Conservation (phyloP, 2,329 filamentous ascomycete genomes). For the Plenodomus tracheiphilus region DNA sequence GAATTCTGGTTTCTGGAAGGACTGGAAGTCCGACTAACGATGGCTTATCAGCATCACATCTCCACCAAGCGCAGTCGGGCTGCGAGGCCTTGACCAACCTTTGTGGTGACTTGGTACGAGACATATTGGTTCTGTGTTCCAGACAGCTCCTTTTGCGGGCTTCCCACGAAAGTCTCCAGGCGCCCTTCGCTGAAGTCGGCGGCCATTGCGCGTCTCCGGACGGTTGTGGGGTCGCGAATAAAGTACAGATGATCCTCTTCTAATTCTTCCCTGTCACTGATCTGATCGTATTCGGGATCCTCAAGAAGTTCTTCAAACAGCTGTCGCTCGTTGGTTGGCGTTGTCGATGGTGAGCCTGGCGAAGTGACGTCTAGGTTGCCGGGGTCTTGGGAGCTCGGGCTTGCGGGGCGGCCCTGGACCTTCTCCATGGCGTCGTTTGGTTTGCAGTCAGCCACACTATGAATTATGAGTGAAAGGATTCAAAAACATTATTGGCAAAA, state of each 20-base stretch:
- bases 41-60: slow-evolving; percentile 9
- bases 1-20: slow-evolving; percentile 82
- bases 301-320: slow-evolving; percentile 11
- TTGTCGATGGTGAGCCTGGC: slow-evolving; percentile 7
- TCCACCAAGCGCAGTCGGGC: not conserved
- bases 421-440: slow-evolving; percentile 12
- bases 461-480: not conserved
- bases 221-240: slow-evolving; percentile 6
- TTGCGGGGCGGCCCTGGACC: slow-evolving; percentile 4
- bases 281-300: slow-evolving; percentile 17
- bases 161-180: slow-evolving; percentile 80
- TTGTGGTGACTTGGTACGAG: slow-evolving; percentile 90
- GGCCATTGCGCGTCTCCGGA: slow-evolving; percentile 33
- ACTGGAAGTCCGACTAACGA: slow-evolving; percentile 83
- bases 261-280: slow-evolving; percentile 15
- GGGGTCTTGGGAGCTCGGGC: slow-evolving; percentile 7
- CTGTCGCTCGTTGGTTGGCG: slow-evolving; percentile 4
- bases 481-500: not conserved
- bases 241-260: slow-evolving; percentile 4
- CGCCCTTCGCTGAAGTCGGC: slow-evolving; percentile 61
- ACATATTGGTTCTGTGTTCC: slow-evolving; percentile 96
- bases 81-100: slow-evolving; percentile 57
- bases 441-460: slow-evolving; percentile 3
- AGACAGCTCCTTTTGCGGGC: slow-evolving; percentile 91
- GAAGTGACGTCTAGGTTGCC: slow-evolving; percentile 14